These are phyloP conservation scores for Pseudotsuga menziesii DNA, from an alignment of 75 land plant species.

Conservation along the genomic window DNA sequence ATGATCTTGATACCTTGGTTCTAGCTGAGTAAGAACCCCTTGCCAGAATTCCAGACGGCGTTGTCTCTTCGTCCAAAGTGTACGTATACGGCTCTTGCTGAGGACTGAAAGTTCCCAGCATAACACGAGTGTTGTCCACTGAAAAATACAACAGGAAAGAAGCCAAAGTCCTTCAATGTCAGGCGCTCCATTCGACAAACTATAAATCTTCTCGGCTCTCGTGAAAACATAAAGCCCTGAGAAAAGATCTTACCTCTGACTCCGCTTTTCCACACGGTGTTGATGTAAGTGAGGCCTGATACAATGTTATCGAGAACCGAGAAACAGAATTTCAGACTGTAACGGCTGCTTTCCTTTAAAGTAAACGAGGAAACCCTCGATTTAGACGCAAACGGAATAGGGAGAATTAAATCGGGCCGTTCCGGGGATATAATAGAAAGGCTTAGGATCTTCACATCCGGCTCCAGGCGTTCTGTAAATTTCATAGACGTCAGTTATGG, in stretches of 20 bases:
- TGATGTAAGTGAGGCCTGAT: conserved; percentile 72
- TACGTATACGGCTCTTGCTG: conserved; percentile 40
- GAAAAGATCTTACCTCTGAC: conserved; percentile 43
- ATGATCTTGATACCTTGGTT: conserved; percentile 19
- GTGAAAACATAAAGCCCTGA: background rate
- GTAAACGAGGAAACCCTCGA: conserved; percentile 59
- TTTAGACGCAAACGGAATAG: conserved; percentile 49
- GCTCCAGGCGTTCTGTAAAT: conserved; percentile 57
- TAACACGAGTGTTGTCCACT: conserved; percentile 36
- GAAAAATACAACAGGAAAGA: background rate
- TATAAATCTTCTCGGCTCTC: background rate
- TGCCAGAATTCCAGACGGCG: conserved; percentile 45
- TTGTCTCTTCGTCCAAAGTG: conserved; percentile 39
- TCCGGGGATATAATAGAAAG: conserved; percentile 56
- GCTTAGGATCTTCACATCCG: conserved; percentile 70
- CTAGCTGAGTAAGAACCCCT: conserved; percentile 44
- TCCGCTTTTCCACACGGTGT: conserved; percentile 93
- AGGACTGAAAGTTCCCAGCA: conserved; percentile 51
- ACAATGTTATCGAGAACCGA: conserved; percentile 81
- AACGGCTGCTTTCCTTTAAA: conserved; percentile 79
- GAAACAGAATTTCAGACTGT: conserved; percentile 67
- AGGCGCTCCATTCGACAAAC: background rate
- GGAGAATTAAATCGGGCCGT: conserved; percentile 55
- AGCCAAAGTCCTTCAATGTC: background rate
- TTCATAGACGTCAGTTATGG: background rate